These are phyloP conservation scores for Fusarium burgessii DNA, from an alignment of 2,329 filamentous ascomycete species.

Conservation along the genomic window DNA sequence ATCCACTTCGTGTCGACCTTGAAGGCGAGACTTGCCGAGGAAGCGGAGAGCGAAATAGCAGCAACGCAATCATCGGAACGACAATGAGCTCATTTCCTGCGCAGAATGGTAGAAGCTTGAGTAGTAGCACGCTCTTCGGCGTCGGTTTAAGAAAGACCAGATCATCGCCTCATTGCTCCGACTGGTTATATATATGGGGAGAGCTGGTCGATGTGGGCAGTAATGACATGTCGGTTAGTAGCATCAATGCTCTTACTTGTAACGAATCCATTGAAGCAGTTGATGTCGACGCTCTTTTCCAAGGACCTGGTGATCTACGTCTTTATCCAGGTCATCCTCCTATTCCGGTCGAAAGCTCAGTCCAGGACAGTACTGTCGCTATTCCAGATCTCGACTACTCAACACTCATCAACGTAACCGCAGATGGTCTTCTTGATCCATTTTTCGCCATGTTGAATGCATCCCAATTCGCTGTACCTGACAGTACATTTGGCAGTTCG, in stretches of 20 bases:
- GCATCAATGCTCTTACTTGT: constrained; percentile 52
- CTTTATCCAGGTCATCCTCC: constrained; percentile 50
- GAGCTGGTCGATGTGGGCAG: constrained; percentile 42
- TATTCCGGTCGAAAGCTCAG: constrained; percentile 41
- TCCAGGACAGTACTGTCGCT: constrained; percentile 33
- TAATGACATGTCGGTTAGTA: constrained; percentile 45
- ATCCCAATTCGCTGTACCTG: constrained; percentile 50
- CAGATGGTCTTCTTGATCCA: constrained; percentile 48
- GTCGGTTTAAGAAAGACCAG: constrained; percentile 34
- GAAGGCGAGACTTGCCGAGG: constrained; percentile 39
- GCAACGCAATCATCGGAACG: constrained; percentile 38
- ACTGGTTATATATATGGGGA: constrained; percentile 54
- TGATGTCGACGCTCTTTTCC: constrained; percentile 40
- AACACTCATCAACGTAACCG: constrained; percentile 44
- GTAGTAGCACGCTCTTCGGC: constrained; percentile 32
- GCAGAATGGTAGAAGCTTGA: not conserved
- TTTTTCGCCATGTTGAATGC: constrained; percentile 53
- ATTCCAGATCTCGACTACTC: constrained; percentile 48
- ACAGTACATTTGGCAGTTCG: constrained; percentile 38
- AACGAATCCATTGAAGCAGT: constrained; percentile 54
- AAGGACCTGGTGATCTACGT: constrained; percentile 36
- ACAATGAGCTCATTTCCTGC: not conserved
- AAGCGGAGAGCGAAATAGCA: constrained; percentile 4
- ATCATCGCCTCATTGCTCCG: constrained; percentile 45
- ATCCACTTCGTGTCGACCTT: constrained; percentile 43